Conservation (phyloP, 1,284 basidiomycete species). For the Trichosporon asahii region DNA sequence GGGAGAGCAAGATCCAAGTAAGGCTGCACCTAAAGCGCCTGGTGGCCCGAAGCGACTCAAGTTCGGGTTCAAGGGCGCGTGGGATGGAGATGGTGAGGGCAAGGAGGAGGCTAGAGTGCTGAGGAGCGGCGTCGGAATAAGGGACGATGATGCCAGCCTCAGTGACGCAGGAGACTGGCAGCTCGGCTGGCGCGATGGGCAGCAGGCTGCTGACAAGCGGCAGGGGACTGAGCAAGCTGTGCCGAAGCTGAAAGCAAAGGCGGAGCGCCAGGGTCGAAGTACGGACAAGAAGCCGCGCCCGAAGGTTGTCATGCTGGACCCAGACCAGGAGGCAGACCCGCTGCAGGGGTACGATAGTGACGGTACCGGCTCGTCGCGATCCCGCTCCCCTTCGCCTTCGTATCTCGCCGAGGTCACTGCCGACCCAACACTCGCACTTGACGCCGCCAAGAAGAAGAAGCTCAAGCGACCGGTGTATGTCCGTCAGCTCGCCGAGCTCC, state of each 20-base stretch:
- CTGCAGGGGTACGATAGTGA: constrained; percentile 68
- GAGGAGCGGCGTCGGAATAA: constrained; percentile 56
- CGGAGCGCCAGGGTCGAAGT: background rate
- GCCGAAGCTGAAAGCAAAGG: background rate
- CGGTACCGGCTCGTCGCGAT: constrained; percentile 61
- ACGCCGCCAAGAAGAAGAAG: constrained; percentile 57
- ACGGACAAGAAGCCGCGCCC: constrained; percentile 16
- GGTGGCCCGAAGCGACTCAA: constrained; percentile 61
- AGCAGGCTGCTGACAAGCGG: background rate
- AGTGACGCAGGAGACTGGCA: constrained; percentile 26
- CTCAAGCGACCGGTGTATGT: constrained; percentile 75
- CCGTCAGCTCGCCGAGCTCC: constrained; percentile 68
- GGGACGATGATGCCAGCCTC: constrained; percentile 56
- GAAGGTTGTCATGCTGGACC: constrained; percentile 39
- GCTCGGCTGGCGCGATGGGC: constrained; percentile 35
- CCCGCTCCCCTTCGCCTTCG: constrained; percentile 71
- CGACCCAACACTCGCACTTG: constrained; percentile 66
- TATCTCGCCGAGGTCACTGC: constrained; percentile 77
- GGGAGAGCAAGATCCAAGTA: constrained; percentile 31
- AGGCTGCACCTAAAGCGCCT: constrained; percentile 9
- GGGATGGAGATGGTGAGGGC: constrained; percentile 75
- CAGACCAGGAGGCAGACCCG: constrained; percentile 67
- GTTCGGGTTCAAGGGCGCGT: constrained; percentile 64
- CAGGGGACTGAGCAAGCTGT: background rate
- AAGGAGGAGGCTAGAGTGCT: constrained; percentile 64